A percentile compares a stretch with the other conserved stretches of the same genome.
phyloP scores from a whole-genome alignment of 2,329 filamentous ascomycete species.

The Trichoderma afroharzianum region DNA sequence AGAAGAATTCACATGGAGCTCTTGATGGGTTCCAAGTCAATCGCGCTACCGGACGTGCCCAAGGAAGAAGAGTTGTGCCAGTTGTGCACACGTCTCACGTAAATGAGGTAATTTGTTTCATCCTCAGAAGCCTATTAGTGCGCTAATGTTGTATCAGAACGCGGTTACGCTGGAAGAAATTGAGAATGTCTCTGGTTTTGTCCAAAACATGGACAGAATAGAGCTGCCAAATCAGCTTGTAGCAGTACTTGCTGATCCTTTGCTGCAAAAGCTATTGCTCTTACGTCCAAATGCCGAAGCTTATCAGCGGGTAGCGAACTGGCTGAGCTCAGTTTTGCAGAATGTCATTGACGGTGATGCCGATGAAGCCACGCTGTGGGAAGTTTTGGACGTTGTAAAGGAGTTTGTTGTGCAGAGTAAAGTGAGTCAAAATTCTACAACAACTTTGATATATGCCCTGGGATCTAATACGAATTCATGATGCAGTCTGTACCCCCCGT shows the following conservation, averaged over 20 bases:
- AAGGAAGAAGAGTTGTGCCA: constrained; percentile 50
- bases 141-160: constrained; percentile 38
- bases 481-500: constrained; percentile 45
- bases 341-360: constrained; percentile 52
- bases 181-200: constrained; percentile 65
- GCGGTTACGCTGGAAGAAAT: constrained; percentile 74
- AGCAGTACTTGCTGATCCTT: constrained; percentile 69
- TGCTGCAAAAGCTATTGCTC: constrained; percentile 75
- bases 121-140: not conserved
- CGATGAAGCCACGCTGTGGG: constrained; percentile 46
- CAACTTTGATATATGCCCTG: not conserved
- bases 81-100: constrained; percentile 71
- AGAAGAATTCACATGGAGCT: constrained; percentile 34
- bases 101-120: constrained; percentile 50
- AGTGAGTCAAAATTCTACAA: constrained; percentile 35
- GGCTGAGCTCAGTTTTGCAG: constrained; percentile 54
- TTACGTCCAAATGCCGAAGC: constrained; percentile 54
- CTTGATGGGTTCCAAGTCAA: constrained; percentile 60
- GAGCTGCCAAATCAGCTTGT: constrained; percentile 80
- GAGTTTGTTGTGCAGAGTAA: constrained; percentile 56
- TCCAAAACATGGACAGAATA: constrained; percentile 70
- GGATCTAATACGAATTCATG: constrained; percentile 12
- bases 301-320: constrained; percentile 53
- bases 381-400: constrained; percentile 53
- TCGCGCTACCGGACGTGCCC: constrained; percentile 36